These are phyloP conservation scores for Senna tora DNA, from an alignment of 306 rosid genomes.

Conservation along the genomic window DNA sequence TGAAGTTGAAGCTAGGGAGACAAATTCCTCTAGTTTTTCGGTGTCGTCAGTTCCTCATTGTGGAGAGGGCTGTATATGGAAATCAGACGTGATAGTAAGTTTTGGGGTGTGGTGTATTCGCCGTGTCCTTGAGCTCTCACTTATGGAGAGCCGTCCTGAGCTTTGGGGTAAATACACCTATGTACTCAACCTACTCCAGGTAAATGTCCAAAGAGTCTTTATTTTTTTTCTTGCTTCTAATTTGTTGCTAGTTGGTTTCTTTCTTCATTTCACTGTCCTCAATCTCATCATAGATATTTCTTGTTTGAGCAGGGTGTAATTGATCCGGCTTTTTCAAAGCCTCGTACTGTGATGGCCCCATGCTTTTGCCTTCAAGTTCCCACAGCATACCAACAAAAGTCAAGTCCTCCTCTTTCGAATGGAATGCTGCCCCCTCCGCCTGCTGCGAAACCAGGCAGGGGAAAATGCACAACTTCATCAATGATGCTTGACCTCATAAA, in stretches of 20 bases:
- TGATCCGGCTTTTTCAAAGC: slow-evolving; percentile 80
- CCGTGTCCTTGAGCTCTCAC: slow-evolving; percentile 83
- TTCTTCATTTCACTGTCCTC: slow-evolving; percentile 15
- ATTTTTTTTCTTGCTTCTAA: not conserved
- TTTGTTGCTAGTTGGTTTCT: not conserved
- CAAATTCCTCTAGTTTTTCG: slow-evolving; percentile 39
- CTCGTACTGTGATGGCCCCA: slow-evolving; percentile 67
- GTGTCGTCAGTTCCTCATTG: slow-evolving; percentile 78
- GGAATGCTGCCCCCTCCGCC: slow-evolving; percentile 97
- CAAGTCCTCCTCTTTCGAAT: slow-evolving; percentile 68
- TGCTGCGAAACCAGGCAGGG: slow-evolving; percentile 72
- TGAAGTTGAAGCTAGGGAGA: slow-evolving; percentile 81
- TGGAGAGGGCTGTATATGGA: slow-evolving; percentile 96
- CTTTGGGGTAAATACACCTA: slow-evolving; percentile 97
- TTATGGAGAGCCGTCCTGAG: slow-evolving; percentile 99
- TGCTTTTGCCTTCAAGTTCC: slow-evolving; percentile 95
- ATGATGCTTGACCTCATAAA: slow-evolving; percentile 69
- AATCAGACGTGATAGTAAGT: slow-evolving; percentile 74
- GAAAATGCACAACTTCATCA: slow-evolving; percentile 75
- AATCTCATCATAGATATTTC: slow-evolving; percentile 12
- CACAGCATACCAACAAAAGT: slow-evolving; percentile 56
- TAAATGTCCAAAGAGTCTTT: slow-evolving; percentile 39
- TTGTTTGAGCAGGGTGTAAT: slow-evolving; percentile 68
- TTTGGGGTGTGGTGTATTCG: slow-evolving; percentile 99
- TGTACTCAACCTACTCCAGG: slow-evolving; percentile 97